Evolutionary conservation across 2,329 filamentous ascomycete species (phyloP), one percentile per base, ranked within the genome.

Genomic region (Bipolaris oryzae): DNA sequence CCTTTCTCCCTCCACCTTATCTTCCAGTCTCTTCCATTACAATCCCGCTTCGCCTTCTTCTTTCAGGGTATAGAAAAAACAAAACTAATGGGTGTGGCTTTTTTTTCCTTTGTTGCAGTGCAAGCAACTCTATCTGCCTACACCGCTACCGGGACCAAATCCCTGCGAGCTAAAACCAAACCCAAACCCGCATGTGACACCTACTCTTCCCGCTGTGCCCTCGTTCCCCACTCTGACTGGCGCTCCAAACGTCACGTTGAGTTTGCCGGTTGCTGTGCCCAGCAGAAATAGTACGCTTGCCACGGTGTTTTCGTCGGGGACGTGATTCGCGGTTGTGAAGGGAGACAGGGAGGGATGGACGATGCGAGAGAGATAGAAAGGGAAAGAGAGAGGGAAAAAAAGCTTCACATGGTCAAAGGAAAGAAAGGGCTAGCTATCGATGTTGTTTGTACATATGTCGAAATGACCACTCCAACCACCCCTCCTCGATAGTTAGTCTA

Each of bases 111-210:
- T n/a, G n/a, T n/a, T 5, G 10, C 55, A 72, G 70, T 73, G 69
- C 55, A 62, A 55, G 21, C 42, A 53, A 9, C 58, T 69, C 16
- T 73, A 60, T 57, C 28, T 50, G 20, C 66, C 70, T 4, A 68
- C 67, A 15, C 68, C 70, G 4, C 42, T 61, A 9, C 61, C 69
- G 0, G 71, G 71, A 15, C 60, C 52, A 7, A 63, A 72, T 43
- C 71, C 71, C 10, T 73, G 71, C 55, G 70, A 72, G 37, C 21
- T 71, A 5, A 57, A 61, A 0, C 61, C 60, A 5, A 57, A 55
- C 47, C 62, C 60, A 5, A 57, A 55, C 47, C 62, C 60, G 15
- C 37, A 34, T 35, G 33, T 53, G 21, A 53, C 53, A 5, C 44
- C 52, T 41, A 34, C 39, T 20, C n/a, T 33, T 23, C 42, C 48